These are phyloP conservation scores for Xylariaceae sp. DNA, from an alignment of 2,329 filamentous ascomycete genomes.

Conservation along the genomic window DNA sequence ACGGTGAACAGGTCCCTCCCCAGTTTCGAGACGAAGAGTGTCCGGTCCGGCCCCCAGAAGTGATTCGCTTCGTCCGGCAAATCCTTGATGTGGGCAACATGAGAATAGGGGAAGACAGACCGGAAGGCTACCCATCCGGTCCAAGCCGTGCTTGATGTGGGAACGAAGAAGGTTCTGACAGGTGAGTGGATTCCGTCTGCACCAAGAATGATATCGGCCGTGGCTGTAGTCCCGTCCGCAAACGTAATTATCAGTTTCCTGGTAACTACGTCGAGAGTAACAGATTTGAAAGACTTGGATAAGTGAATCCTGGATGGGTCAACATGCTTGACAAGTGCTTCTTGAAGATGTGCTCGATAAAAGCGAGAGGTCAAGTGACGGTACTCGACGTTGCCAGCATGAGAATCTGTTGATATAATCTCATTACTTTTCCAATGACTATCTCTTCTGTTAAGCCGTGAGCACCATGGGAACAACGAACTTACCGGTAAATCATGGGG, in stretches of 20 bases:
- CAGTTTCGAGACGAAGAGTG: constrained; percentile 47
- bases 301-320: constrained; percentile 46
- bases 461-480: not conserved
- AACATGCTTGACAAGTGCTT: constrained; percentile 49
- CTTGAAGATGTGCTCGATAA: constrained; percentile 52
- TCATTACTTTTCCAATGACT: constrained; percentile 49
- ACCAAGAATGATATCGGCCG: constrained; percentile 53
- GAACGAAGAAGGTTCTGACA: constrained; percentile 48
- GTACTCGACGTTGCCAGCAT: constrained; percentile 41
- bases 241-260: constrained; percentile 46
- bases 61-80: constrained; percentile 48
- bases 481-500: constrained; percentile 50
- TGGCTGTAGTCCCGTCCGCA: constrained; percentile 47
- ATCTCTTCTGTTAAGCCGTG: not conserved
- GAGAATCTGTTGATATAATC: constrained; percentile 47
- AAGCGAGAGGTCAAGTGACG: constrained; percentile 49
- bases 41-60: constrained; percentile 46
- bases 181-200: constrained; percentile 57
- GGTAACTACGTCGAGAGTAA: constrained; percentile 34
- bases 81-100: constrained; percentile 43
- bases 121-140: constrained; percentile 49
- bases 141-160: constrained; percentile 43
- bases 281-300: constrained; percentile 44
- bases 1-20: constrained; percentile 47
- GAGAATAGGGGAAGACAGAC: constrained; percentile 46